Evolutionary conservation across 73 alveolate genomes (phyloP).

Genomic region (Paramecium tetraurelia): DNA sequence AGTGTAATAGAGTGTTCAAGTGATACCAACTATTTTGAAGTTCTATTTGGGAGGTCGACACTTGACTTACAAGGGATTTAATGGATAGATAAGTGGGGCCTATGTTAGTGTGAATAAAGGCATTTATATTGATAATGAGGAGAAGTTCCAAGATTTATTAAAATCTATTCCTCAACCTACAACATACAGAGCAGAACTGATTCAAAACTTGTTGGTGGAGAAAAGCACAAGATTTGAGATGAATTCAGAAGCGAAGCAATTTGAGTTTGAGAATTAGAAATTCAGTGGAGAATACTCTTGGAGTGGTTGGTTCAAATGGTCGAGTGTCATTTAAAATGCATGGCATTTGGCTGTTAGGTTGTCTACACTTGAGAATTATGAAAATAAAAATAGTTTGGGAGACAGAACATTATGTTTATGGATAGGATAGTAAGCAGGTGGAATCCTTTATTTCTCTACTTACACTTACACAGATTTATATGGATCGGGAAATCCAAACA

Average conservation of each 20-base stretch:
- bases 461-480: not conserved
- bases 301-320: constrained; percentile 56
- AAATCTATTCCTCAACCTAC: not conserved
- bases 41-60: constrained; percentile 29
- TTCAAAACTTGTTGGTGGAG: not conserved
- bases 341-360: constrained; percentile 40
- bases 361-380: not conserved
- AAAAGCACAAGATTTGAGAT: not conserved
- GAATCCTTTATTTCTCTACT: constrained; percentile 6
- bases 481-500: not conserved
- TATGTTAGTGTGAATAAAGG: constrained; percentile 6
- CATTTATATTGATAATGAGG: not conserved
- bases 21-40: not conserved
- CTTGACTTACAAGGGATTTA: not conserved
- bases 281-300: constrained; percentile 23
- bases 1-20: not conserved
- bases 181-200: not conserved
- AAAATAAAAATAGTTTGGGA: not conserved
- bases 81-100: not conserved
- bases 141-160: not conserved
- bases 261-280: not conserved
- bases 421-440: not conserved
- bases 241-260: not conserved
- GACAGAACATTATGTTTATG: constrained; percentile 22
- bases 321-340: not conserved